Conservation (phyloP, 176 grass and related monocot species). For the Triticum aestivum region DNA sequence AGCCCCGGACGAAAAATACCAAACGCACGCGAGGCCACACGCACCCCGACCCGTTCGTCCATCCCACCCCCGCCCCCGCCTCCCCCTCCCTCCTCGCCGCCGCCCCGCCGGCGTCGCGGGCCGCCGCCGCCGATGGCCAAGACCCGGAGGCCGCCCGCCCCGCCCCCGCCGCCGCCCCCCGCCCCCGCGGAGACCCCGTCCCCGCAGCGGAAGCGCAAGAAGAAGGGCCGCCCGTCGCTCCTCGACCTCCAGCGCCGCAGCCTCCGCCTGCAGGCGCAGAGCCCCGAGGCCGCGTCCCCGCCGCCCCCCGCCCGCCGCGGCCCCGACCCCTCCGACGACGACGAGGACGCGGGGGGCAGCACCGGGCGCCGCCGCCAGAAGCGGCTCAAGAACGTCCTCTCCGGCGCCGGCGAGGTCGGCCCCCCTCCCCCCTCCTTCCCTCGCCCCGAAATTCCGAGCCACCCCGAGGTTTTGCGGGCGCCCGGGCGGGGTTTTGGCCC, state of each 20-base stretch:
- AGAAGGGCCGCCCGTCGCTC: conserved; percentile 68
- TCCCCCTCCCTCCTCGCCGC: not conserved
- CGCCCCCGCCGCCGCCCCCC: conserved; percentile 2
- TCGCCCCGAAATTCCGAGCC: conserved; percentile 30
- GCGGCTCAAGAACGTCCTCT: conserved; percentile 56
- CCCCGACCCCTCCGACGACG: conserved; percentile 31
- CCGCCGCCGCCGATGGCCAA: conserved; percentile 45
- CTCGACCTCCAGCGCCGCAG: conserved; percentile 64
- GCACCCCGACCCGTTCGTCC: conserved; percentile 48
- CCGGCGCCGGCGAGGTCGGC: conserved; percentile 43
- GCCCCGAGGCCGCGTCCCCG: conserved; percentile 34
- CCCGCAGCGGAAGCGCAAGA: conserved; percentile 44
- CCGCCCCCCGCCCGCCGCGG: conserved; percentile 17
- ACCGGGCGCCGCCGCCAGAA: conserved; percentile 41
- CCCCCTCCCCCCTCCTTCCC: not conserved
- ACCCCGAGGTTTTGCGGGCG: conserved; percentile 11
- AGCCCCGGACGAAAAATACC: conserved; percentile 41
- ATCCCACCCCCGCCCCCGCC: conserved; percentile 35
- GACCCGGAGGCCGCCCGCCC: conserved; percentile 34
- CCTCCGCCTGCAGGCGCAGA: conserved; percentile 59
- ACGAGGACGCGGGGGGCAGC: conserved; percentile 35
- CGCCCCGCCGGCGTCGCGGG: conserved; percentile 27
- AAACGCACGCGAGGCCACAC: conserved; percentile 68
- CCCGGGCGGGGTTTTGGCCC: conserved; percentile 19
- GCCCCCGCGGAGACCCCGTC: conserved; percentile 28